Evolutionary conservation across 1,284 basidiomycete species (phyloP).

Genomic region (Erythrobasidium hasegawianum): DNA sequence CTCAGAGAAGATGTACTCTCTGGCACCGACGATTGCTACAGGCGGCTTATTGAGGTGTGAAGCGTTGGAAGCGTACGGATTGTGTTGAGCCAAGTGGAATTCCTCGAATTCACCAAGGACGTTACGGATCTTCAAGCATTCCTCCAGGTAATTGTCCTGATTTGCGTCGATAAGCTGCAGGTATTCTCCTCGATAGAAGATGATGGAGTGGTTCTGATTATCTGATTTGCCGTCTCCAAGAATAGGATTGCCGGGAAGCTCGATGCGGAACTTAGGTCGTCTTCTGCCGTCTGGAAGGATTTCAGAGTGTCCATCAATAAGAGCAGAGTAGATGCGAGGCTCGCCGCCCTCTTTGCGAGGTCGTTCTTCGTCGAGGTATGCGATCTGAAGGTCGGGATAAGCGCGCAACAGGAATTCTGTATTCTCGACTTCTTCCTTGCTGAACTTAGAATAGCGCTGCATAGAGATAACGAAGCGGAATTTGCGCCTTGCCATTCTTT

Average conservation of each 20-base stretch:
- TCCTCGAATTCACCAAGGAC: constrained; percentile 98
- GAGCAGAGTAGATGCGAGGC: constrained; percentile 86
- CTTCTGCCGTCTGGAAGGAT: constrained; percentile 83
- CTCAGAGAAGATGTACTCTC: constrained; percentile 99
- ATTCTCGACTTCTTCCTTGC: constrained; percentile 98
- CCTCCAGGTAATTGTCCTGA: constrained; percentile 99
- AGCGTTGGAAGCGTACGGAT: constrained; percentile 80
- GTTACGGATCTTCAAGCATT: constrained; percentile 98
- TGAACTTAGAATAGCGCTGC: constrained; percentile 99
- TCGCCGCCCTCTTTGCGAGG: constrained; percentile 88
- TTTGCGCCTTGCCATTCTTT: constrained; percentile 94
- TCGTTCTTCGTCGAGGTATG: constrained; percentile 95
- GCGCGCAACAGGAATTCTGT: constrained; percentile 96
- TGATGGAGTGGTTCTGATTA: constrained; percentile 99
- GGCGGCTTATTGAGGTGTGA: constrained; percentile 55
- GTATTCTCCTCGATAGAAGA: constrained; percentile 99
- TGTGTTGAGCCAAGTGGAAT: constrained; percentile 76
- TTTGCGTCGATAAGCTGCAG: constrained; percentile 98
- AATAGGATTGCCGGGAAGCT: constrained; percentile 97
- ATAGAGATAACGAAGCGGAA: constrained; percentile 99
- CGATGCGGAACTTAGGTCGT: constrained; percentile 95
- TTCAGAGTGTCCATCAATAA: constrained; percentile 97
- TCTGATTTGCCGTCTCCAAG: constrained; percentile 98
- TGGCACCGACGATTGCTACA: constrained; percentile 94
- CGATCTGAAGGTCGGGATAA: constrained; percentile 98